These are phyloP conservation scores for Erodium texanum DNA, from an alignment of 441 rosid species.

Conservation along the genomic window DNA sequence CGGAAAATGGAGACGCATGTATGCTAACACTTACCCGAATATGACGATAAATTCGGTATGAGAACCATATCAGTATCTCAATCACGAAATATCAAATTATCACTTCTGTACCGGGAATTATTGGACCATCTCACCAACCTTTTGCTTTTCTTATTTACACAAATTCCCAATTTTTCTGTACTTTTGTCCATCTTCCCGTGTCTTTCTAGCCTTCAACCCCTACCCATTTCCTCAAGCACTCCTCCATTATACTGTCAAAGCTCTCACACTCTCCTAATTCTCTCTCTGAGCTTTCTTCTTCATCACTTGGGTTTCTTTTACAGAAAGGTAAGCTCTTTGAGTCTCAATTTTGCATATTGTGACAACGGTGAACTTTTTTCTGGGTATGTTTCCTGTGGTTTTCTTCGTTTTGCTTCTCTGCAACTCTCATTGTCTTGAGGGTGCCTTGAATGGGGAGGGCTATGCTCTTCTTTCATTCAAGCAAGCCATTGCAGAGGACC, in stretches of 20 bases:
- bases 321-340: conserved; percentile 31
- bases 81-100: background rate
- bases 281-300: conserved; percentile 18
- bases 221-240: background rate
- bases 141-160: background rate
- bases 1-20: too few species aligned
- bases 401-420: conserved; percentile 33
- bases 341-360: conserved; percentile 8
- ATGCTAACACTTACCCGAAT: background rate
- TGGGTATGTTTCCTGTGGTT: conserved; percentile 35
- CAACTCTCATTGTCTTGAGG: conserved; percentile 24
- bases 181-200: background rate
- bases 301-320: conserved; percentile 20
- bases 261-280: conserved; percentile 16
- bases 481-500: conserved; percentile 55
- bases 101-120: background rate
- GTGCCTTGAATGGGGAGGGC: conserved; percentile 53
- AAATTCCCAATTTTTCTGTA: conserved; percentile 6
- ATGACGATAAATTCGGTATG: background rate
- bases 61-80: background rate
- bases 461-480: conserved; percentile 66
- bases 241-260: background rate
- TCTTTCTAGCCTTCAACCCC: background rate
- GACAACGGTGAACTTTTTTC: conserved; percentile 19
- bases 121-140: background rate